These are phyloP conservation scores for Candida ovalis DNA, from an alignment of 805 yeast genomes.

Conservation along the genomic window DNA sequence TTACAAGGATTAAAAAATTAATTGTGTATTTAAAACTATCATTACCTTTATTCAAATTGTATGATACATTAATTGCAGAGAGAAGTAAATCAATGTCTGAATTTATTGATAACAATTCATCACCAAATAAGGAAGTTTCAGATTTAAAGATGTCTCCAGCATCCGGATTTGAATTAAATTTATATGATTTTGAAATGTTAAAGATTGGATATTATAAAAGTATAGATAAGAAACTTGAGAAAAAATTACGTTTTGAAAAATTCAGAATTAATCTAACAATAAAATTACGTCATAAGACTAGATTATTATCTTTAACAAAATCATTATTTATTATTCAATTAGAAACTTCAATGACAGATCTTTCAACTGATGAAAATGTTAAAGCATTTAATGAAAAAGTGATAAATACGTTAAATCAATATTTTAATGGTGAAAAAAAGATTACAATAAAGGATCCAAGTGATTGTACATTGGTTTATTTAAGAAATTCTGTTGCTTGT, in stretches of 20 bases:
- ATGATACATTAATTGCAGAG: conserved; percentile 12
- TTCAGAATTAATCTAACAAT: conserved; percentile 18
- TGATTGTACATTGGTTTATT: conserved; percentile 16
- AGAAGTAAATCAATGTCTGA: conserved; percentile 1
- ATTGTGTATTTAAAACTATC: conserved; percentile 29
- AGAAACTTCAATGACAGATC: conserved; percentile 11
- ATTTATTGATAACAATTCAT: conserved; percentile 6
- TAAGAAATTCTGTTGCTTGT: conserved; percentile 26
- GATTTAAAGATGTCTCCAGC: conserved; percentile 16
- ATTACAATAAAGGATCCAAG: conserved; percentile 2
- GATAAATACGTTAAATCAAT: conserved; percentile 5
- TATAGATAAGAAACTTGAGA: conserved; percentile 19
- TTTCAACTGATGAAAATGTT: conserved; percentile 10
- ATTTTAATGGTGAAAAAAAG: conserved; percentile 19
- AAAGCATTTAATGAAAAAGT: conserved; percentile 9
- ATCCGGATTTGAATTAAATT: conserved; percentile 18
- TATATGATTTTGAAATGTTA: conserved; percentile 22
- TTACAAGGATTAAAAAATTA: conserved; percentile 22
- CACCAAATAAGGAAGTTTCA: conserved; percentile 8
- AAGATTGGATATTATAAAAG: conserved; percentile 23
- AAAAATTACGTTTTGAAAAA: conserved; percentile 20
- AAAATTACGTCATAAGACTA: conserved; percentile 21
- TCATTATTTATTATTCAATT: conserved; percentile 24
- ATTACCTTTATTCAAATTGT: conserved; percentile 24
- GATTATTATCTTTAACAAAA: conserved; percentile 15